Conservation (phyloP, 495 filamentous ascomycete genomes). For the Xylaria cubensis region DNA sequence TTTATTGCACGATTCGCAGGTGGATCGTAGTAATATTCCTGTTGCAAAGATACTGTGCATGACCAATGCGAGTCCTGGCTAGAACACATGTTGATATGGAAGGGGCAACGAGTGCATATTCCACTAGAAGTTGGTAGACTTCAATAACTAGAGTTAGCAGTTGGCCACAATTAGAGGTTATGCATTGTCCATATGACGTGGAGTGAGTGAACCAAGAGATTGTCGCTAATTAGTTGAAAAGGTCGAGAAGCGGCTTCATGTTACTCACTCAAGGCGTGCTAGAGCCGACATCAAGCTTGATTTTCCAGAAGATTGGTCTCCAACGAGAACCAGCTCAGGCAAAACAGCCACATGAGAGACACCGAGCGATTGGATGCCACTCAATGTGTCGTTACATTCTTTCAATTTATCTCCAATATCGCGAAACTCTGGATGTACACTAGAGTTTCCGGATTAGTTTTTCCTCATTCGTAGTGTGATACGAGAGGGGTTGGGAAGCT, state of each 20-base stretch:
- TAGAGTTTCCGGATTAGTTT: not conserved
- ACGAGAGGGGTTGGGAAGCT: not conserved
- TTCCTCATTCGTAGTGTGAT: not conserved
- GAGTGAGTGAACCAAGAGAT: not conserved
- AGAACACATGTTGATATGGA: constrained; percentile 67
- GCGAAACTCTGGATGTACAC: constrained; percentile 34
- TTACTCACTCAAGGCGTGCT: constrained; percentile 62
- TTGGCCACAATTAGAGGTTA: not conserved
- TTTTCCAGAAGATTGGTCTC: constrained; percentile 80
- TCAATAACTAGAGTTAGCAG: constrained; percentile 1
- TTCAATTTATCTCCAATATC: constrained; percentile 48
- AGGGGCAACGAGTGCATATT: constrained; percentile 74
- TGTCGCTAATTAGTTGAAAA: not conserved
- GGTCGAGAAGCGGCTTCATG: not conserved
- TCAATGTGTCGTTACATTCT: constrained; percentile 47
- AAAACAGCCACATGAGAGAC: constrained; percentile 61
- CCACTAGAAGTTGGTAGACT: constrained; percentile 65
- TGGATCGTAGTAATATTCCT: constrained; percentile 55
- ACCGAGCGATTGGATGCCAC: constrained; percentile 46
- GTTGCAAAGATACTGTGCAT: constrained; percentile 64
- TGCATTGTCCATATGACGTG: not conserved
- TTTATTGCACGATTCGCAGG: constrained; percentile 27
- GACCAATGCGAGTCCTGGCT: constrained; percentile 45
- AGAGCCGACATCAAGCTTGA: constrained; percentile 78
- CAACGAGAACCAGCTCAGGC: constrained; percentile 77